These are phyloP conservation scores for Darksidea phi DNA, from an alignment of 495 filamentous ascomycete species.

Conservation along the genomic window DNA sequence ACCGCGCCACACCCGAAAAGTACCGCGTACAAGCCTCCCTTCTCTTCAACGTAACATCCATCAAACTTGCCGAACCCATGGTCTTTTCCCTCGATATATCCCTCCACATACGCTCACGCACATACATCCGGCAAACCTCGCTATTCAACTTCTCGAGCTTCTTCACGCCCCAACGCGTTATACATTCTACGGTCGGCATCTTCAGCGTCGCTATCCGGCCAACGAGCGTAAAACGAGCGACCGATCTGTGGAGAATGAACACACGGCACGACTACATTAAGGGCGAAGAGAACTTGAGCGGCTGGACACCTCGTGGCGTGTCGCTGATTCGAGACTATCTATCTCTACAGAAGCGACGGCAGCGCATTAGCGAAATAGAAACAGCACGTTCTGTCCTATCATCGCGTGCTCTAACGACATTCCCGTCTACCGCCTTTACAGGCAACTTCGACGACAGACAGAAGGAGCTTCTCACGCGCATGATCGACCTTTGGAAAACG, in stretches of 20 bases:
- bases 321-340: slow-evolving; percentile 85
- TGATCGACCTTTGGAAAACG: slow-evolving; percentile 73
- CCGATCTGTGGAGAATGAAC: slow-evolving; percentile 96
- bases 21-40: slow-evolving; percentile 87
- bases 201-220: slow-evolving; percentile 85
- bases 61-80: slow-evolving; percentile 77
- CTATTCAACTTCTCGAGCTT: slow-evolving; percentile 71
- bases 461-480: slow-evolving; percentile 61
- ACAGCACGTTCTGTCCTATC: slow-evolving; percentile 70
- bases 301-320: slow-evolving; percentile 86
- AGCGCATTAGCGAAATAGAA: slow-evolving; percentile 74
- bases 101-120: slow-evolving; percentile 79
- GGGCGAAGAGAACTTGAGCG: slow-evolving; percentile 79
- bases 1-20: slow-evolving; percentile 84
- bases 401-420: slow-evolving; percentile 28
- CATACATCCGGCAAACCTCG: slow-evolving; percentile 77
- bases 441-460: slow-evolving; percentile 34
- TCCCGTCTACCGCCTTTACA: neutral
- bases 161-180: slow-evolving; percentile 79
- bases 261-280: slow-evolving; percentile 91
- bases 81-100: slow-evolving; percentile 76
- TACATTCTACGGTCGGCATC: slow-evolving; percentile 79
- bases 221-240: slow-evolving; percentile 81
- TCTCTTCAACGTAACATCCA: slow-evolving; percentile 76
- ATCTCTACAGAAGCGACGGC: slow-evolving; percentile 63